Conservation (phyloP, 768 basidiomycete genomes). For the Artomyces pyxidatus region DNA sequence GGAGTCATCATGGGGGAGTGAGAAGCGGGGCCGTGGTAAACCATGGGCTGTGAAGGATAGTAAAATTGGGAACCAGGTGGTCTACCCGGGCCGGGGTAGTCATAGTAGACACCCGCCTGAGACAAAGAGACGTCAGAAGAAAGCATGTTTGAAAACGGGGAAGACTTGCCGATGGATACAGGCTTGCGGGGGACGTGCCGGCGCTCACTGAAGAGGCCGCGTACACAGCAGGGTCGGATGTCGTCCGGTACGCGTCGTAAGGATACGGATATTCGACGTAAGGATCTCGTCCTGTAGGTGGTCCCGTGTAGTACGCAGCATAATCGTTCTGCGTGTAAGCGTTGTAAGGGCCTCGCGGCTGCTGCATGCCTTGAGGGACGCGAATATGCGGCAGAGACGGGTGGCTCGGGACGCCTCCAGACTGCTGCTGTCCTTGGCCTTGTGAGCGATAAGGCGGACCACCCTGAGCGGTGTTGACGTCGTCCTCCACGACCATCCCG, state of each 20-base stretch:
- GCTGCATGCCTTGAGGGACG: slow-evolving; percentile 34
- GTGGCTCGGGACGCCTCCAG: slow-evolving; percentile 22
- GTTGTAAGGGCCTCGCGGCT: slow-evolving; percentile 39
- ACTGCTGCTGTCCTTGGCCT: slow-evolving; percentile 21
- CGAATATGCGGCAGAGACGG: slow-evolving; percentile 30
- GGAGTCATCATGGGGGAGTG: slow-evolving; percentile 48
- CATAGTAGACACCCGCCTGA: slow-evolving; percentile 51
- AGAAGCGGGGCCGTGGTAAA: slow-evolving; percentile 46
- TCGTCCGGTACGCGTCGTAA: slow-evolving; percentile 39
- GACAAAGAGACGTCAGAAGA: slow-evolving; percentile 33
- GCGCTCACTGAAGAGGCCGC: slow-evolving; percentile 36
- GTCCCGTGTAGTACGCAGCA: slow-evolving; percentile 47
- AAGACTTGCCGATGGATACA: slow-evolving; percentile 40
- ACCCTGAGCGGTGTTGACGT: slow-evolving; percentile 29
- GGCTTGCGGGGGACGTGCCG: slow-evolving; percentile 31
- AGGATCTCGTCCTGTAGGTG: slow-evolving; percentile 36
- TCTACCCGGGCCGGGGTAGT: slow-evolving; percentile 41
- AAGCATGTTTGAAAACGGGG: slow-evolving; percentile 37
- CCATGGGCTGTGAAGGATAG: slow-evolving; percentile 49
- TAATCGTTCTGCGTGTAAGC: slow-evolving; percentile 51
- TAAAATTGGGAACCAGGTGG: slow-evolving; percentile 50
- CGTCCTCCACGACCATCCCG: slow-evolving; percentile 55
- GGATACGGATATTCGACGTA: slow-evolving; percentile 43
- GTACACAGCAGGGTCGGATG: slow-evolving; percentile 45
- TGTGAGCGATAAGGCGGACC: slow-evolving; percentile 28